Evolutionary conservation across 768 basidiomycete species (phyloP), one percentile per base, ranked within the genome.

Genomic region (Suillus discolor): DNA sequence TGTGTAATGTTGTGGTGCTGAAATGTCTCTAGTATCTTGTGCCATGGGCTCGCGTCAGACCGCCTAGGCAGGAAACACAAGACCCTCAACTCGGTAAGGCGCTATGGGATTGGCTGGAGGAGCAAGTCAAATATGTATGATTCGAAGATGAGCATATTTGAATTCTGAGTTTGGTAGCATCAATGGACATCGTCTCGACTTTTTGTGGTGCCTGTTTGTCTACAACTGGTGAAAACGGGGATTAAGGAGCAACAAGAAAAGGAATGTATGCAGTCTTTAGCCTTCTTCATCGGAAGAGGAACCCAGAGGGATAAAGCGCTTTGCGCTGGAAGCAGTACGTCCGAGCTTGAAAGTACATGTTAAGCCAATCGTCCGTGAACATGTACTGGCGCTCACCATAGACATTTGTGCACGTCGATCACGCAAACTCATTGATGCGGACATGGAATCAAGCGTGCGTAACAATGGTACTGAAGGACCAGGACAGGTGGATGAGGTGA

Each of bases 81-180:
- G 79, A 84, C 66, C 70, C 73, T 41, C 67, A 73, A 47, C 70
- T 78, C 9, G 78, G 77, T 1, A 69, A 71, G 61, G 75, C 77
- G 28, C 71, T 85, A 3, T 84, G 83, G 84, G 70, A 77, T 15
- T 84, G 82, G 80, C 67, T 83, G 59, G 84, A 85, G 63, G 83
- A 82, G 49, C 80, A 84, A 66, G 75, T 82, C 31, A 72, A 73
- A 45, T 68, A 66, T 28, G 34, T 70, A 18, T 72, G 31, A 31
- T 28, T n/a, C 23, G 15, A n/a, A 34, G 18, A 16, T 54, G n/a
- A 34, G 6, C n/a, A 53, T 25, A 31, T 25, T 41, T 13, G 39
- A 11, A 57, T 74, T 67, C 65, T 59, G 67, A 45, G 36, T 45
- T 16, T n/a, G 2, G 16, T 41, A 28, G 25, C 18, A 42, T 28